Percentiles rank a stretch among this genome's conserved stretches.
These are phyloP conservation scores for Apiospora kogelbergensis DNA, from an alignment of 2,329 filamentous ascomycete species.

Conservation along the genomic window DNA sequence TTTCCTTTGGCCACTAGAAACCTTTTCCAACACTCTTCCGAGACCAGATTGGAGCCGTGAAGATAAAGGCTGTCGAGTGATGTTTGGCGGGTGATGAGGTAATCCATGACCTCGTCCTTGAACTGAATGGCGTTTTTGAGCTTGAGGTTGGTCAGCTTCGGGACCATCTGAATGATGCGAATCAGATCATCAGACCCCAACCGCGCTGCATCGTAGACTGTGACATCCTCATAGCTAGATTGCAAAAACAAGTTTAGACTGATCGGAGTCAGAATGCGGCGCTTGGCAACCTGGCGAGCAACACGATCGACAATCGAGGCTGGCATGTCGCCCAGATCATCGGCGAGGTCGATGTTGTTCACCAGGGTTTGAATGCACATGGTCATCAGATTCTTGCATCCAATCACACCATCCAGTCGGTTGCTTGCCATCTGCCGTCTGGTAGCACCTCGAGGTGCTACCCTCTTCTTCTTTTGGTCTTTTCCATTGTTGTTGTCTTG, in stretches of 20 bases:
- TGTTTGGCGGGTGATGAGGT: constrained; percentile 71
- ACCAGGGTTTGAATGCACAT: constrained; percentile 63
- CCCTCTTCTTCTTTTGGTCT: constrained; percentile 54
- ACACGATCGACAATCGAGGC: constrained; percentile 57
- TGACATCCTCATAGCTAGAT: constrained; percentile 48
- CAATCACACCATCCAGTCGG: constrained; percentile 74
- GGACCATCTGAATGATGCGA: constrained; percentile 75
- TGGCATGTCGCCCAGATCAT: constrained; percentile 61
- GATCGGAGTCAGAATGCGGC: constrained; percentile 52
- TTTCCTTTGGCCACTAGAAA: constrained; percentile 67
- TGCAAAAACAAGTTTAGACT: constrained; percentile 60
- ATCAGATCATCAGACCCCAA: constrained; percentile 76
- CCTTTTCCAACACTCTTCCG: constrained; percentile 71
- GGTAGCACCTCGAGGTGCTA: constrained; percentile 50
- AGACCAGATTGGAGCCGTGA: constrained; percentile 81
- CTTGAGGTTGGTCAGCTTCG: constrained; percentile 68
- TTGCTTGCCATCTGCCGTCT: constrained; percentile 81
- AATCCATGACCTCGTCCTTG: constrained; percentile 81
- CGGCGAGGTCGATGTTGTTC: constrained; percentile 61
- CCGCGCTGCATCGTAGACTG: constrained; percentile 60
- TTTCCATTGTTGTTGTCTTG: constrained; percentile 62
- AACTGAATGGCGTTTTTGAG: constrained; percentile 87
- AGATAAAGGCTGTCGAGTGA: constrained; percentile 73
- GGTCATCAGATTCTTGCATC: constrained; percentile 67
- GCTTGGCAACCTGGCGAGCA: constrained; percentile 60